Evolutionary conservation across 371 early-diverging fungal species (phyloP).

Genomic region (Choanephora cucurbitarum): DNA sequence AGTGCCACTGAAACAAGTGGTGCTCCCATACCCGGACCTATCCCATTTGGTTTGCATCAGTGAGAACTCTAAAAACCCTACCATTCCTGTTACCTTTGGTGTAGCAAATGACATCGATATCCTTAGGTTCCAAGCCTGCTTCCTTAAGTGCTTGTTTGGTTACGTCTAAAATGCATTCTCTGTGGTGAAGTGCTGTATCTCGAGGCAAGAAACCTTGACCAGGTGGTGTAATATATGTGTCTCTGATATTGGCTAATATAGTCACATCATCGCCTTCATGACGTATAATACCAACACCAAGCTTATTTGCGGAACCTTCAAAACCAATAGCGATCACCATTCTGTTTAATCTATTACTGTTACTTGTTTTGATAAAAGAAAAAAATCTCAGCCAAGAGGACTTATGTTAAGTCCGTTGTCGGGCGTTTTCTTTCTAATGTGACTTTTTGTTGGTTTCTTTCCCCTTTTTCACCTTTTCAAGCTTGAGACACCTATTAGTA

Average conservation of each 20-base stretch:
- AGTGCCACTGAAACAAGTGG: constrained; percentile 92
- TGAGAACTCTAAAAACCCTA: too few relatives aligned
- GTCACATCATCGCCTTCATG: constrained; percentile 62
- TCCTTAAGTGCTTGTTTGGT: constrained; percentile 80
- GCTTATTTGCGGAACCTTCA: constrained; percentile 99
- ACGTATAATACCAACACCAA: constrained; percentile 97
- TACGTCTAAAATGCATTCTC: constrained; percentile 78
- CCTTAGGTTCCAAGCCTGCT: constrained; percentile 72
- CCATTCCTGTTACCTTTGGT: constrained; percentile 71
- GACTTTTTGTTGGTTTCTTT: too few relatives aligned
- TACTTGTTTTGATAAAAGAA: neutral
- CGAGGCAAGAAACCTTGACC: constrained; percentile 98
- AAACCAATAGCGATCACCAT: constrained; percentile 76
- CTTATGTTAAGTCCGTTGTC: too few relatives aligned
- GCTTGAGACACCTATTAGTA: too few relatives aligned
- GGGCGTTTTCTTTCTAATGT: too few relatives aligned
- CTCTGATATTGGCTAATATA: constrained; percentile 91
- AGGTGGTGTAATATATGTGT: constrained; percentile 97
- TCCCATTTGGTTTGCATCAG: too few relatives aligned
- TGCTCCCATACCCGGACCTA: constrained; percentile 99
- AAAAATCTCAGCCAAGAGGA: too few relatives aligned
- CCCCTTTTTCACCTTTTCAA: too few relatives aligned
- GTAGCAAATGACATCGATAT: constrained; percentile 95
- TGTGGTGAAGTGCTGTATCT: constrained; percentile 98
- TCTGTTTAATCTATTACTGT: neutral